Evolutionary conservation across 139 green algal genomes (phyloP).

Genomic region (Picochlorum sp.): DNA sequence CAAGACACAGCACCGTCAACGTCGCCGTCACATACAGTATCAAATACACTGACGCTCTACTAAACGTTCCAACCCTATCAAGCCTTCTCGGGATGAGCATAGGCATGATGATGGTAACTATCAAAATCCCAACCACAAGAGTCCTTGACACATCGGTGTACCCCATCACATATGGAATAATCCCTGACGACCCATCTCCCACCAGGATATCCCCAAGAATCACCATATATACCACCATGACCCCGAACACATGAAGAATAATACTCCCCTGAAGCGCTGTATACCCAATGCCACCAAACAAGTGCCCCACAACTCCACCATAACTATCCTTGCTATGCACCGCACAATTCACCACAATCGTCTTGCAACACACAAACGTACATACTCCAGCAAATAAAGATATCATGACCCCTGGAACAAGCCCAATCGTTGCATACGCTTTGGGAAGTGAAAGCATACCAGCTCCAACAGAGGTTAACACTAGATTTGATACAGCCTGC

Average conservation of each 20-base stretch:
- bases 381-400: background rate
- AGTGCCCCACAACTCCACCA: constrained; percentile 7
- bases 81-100: constrained; percentile 29
- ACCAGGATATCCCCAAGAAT: constrained; percentile 26
- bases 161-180: constrained; percentile 9
- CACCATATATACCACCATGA: constrained; percentile 30
- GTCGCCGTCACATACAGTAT: constrained; percentile 16
- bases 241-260: constrained; percentile 21
- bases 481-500: constrained; percentile 8
- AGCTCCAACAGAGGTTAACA: constrained; percentile 14
- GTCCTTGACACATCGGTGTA: background rate
- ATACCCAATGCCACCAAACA: constrained; percentile 19
- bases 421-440: constrained; percentile 4
- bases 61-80: constrained; percentile 15
- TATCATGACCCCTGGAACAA: constrained; percentile 6
- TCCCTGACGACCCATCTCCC: background rate
- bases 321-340: constrained; percentile 7
- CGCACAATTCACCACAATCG: constrained; percentile 5
- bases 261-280: constrained; percentile 18
- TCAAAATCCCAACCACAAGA: constrained; percentile 1
- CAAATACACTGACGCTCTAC: constrained; percentile 13
- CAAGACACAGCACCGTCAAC: constrained; percentile 12
- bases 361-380: constrained; percentile 4
- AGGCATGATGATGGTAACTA: constrained; percentile 6
- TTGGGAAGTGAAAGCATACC: constrained; percentile 17